phyloP scores from a whole-genome alignment of 2,329 filamentous ascomycete species.

The Monilinia polystroma region DNA sequence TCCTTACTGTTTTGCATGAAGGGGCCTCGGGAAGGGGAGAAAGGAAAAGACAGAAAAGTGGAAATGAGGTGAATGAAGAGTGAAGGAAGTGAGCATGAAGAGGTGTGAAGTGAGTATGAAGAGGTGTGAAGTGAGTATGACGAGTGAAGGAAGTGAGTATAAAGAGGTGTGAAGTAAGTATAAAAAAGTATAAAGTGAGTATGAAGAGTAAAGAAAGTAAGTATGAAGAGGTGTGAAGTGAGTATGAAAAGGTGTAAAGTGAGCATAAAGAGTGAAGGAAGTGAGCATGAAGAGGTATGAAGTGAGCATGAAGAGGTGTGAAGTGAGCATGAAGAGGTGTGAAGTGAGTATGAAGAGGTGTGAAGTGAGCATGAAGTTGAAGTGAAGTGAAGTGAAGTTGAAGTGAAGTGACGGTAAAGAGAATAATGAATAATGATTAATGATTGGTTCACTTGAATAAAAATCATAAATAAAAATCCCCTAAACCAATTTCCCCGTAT shows the following conservation, averaged over 20 bases:
- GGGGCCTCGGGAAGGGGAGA: too few relatives aligned
- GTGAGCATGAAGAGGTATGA: background rate
- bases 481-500: constrained; percentile 1
- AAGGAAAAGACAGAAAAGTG: too few relatives aligned
- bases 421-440: background rate
- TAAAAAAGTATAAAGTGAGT: too few relatives aligned
- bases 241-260: too few relatives aligned
- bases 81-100: too few relatives aligned
- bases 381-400: background rate
- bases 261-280: background rate
- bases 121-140: too few relatives aligned
- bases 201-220: background rate
- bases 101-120: background rate
- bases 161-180: too few relatives aligned
- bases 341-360: too few relatives aligned
- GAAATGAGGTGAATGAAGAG: background rate
- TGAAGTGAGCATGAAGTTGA: too few relatives aligned
- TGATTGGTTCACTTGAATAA: background rate
- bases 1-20: too few relatives aligned
- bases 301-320: background rate
- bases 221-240: background rate
- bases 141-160: too few relatives aligned
- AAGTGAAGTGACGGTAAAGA: background rate
- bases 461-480: background rate
- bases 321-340: too few relatives aligned